phyloP scores from a whole-genome alignment of 352 stramenopile genomes.

The Globisporangium ultimum region DNA sequence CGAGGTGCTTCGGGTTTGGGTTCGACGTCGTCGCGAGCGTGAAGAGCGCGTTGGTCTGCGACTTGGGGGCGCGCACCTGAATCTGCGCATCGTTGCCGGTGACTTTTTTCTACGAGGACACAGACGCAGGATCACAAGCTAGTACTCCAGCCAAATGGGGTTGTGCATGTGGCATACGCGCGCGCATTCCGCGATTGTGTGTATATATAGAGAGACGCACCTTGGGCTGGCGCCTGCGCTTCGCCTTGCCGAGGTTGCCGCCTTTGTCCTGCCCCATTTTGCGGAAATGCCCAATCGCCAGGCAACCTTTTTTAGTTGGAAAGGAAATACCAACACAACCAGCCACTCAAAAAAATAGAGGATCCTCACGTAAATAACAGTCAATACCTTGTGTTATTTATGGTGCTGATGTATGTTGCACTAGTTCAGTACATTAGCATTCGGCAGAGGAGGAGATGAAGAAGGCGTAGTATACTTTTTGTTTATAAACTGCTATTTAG shows the following conservation, averaged over 20 bases:
- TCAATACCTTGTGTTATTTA: not conserved
- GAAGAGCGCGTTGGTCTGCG: conserved; percentile 68
- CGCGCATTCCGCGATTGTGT: not conserved
- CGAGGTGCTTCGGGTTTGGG: conserved; percentile 79
- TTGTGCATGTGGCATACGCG: not conserved
- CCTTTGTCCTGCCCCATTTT: conserved; percentile 15
- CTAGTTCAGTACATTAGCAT: too few relatives aligned
- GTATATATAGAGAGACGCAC: not conserved
- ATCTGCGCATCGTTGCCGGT: conserved; percentile 5
- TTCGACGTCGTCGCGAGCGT: conserved; percentile 69
- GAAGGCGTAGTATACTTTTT: not conserved
- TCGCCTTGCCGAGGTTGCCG: conserved; percentile 13
- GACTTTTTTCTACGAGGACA: conserved; percentile 19
- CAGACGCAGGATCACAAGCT: not conserved
- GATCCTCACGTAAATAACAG: not conserved
- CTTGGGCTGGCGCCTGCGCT: conserved; percentile 17
- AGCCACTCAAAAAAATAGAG: not conserved
- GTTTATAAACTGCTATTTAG: conserved; percentile 7
- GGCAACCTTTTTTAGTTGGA: not conserved
- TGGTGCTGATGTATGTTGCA: too few relatives aligned
- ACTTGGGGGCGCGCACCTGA: conserved; percentile 41
- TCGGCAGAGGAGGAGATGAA: not conserved
- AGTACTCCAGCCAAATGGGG: too few relatives aligned
- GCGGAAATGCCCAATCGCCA: not conserved
- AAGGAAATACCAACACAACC: not conserved